phyloP scores from a whole-genome alignment of 148 eudicot species.

The Dysphania ambrosioides region DNA sequence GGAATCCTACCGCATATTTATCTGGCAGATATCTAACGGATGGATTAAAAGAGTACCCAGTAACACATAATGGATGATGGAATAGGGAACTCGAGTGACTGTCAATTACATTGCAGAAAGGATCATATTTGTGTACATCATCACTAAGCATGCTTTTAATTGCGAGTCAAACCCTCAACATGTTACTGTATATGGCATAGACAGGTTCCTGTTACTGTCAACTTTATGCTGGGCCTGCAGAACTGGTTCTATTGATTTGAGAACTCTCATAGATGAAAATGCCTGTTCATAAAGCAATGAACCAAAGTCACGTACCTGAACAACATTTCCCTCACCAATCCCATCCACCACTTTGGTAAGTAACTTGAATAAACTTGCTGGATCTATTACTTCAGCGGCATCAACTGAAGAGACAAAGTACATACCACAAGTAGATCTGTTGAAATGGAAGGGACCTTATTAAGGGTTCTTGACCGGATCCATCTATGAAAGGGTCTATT shows the following conservation, averaged over 20 bases:
- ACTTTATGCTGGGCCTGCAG: constrained; percentile 67
- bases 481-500: too few species aligned
- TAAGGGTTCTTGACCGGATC: too few species aligned
- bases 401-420: constrained; percentile 76
- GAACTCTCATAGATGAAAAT: constrained; percentile 24
- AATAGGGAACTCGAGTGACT: constrained; percentile 57
- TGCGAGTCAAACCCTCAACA: constrained; percentile 66
- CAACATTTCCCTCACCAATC: constrained; percentile 84
- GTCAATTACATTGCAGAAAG: constrained; percentile 82
- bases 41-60: constrained; percentile 88
- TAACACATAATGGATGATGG: constrained; percentile 75
- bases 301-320: constrained; percentile 60
- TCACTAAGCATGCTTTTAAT: constrained; percentile 67
- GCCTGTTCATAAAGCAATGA: neutral
- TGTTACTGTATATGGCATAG: constrained; percentile 79
- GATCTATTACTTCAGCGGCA: constrained; percentile 69
- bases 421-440: too few species aligned
- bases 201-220: constrained; percentile 49
- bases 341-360: constrained; percentile 86
- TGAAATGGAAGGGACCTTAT: too few species aligned
- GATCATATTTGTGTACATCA: constrained; percentile 71
- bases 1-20: constrained; percentile 56
- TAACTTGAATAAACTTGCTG: constrained; percentile 56
- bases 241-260: constrained; percentile 72
- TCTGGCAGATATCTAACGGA: constrained; percentile 79